Conservation (phyloP, 2,329 filamentous ascomycete species). For the Colletotrichum euphorbiae region DNA sequence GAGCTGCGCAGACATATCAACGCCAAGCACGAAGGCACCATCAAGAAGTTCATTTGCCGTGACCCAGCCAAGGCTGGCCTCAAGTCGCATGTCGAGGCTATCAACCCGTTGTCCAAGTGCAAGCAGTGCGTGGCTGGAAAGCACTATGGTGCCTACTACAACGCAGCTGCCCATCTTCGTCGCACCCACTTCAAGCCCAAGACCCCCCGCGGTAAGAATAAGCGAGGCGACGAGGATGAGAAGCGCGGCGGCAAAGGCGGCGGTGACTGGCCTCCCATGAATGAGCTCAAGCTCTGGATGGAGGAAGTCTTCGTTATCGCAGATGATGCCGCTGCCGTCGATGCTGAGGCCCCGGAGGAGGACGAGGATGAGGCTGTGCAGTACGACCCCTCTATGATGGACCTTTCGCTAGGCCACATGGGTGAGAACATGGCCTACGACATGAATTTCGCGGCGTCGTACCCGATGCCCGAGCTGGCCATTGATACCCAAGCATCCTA, state of each 20-base stretch:
- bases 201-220: conserved; percentile 58
- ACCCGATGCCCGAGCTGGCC: conserved; percentile 34
- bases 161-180: conserved; percentile 89
- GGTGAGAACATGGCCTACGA: conserved; percentile 35
- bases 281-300: conserved; percentile 71
- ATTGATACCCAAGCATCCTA: conserved; percentile 33
- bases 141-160: conserved; percentile 92
- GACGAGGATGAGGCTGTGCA: conserved; percentile 40
- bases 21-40: conserved; percentile 69
- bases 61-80: conserved; percentile 60
- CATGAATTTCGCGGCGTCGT: conserved; percentile 25
- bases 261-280: conserved; percentile 67
- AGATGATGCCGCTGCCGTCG: conserved; percentile 47
- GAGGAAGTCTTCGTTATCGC: conserved; percentile 60
- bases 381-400: conserved; percentile 26
- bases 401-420: conserved; percentile 37
- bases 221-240: conserved; percentile 54
- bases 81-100: conserved; percentile 59
- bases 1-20: conserved; percentile 78
- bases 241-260: conserved; percentile 67
- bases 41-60: conserved; percentile 70
- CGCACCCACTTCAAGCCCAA: conserved; percentile 87
- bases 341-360: conserved; percentile 44
- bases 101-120: conserved; percentile 79
- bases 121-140: conserved; percentile 84